Evolutionary conservation across 148 eudicot genomes (phyloP), one percentile per base, ranked within the genome.

Genomic region (Chenopodium quinoa): DNA sequence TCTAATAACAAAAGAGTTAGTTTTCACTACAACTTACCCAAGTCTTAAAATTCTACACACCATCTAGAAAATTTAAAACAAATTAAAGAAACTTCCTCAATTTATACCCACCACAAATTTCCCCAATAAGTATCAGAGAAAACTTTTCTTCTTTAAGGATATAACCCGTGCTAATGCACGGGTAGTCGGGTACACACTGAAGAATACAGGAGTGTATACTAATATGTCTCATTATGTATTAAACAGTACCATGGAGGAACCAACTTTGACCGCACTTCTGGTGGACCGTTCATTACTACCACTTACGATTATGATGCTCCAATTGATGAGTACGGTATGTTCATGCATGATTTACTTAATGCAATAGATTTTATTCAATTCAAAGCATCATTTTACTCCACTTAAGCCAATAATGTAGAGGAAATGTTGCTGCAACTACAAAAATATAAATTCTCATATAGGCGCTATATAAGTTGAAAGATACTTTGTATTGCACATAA

Each of bases 291-390:
- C 78, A 92, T 96, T 80, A 73, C 92, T 34, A 93, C 98, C 48
- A 88, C 90, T 77, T 96, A 96, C 78, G 99, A 96, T 83, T 96
- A 96, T 89, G 99, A 96, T 80, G 99, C 99, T 86, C 99, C 99
- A 34, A 75, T 96, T 32, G 97, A 96, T 84, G 99, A 96, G 86
- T 96, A 91, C 80, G 97, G 99, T 96, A 90, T 54, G 89, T n/a
- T 34, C 79, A 64, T 78, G 4, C 79, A 58, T 78, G 2, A 34
- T 32, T 63, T 23, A 37, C 54, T 54, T n/a, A 58, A 46, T 23
- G 54, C 23, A 4, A 14, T 40, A 32, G 4, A 68, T 9, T 75
- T 31, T 11, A 71, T 64, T 25, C 7, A 50, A 71, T 70, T 68
- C 56, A 22, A 60, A 71, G 46, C 46, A 54, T 54, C 46, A 54